These are phyloP conservation scores for Aspergillus sp. DNA, from an alignment of 2,329 filamentous ascomycete species.

Conservation along the genomic window DNA sequence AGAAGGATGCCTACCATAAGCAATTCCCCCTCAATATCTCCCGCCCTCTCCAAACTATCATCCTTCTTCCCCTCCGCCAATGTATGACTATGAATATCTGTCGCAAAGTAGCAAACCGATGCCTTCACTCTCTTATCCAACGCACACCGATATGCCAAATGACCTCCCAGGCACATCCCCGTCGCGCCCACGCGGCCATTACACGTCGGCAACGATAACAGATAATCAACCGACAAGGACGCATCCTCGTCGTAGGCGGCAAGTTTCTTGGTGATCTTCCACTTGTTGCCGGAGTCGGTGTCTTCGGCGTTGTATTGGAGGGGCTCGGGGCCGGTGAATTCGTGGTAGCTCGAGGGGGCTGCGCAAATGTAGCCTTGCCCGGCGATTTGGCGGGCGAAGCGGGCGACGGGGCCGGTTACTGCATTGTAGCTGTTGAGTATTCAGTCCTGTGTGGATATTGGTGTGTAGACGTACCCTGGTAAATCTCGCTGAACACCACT, in stretches of 20 bases:
- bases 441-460: neutral
- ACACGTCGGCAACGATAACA: slow-evolving; percentile 68
- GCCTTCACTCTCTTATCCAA: slow-evolving; percentile 71
- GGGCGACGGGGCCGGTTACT: slow-evolving; percentile 85
- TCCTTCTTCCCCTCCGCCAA: slow-evolving; percentile 64
- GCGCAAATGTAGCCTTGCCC: slow-evolving; percentile 91
- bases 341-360: slow-evolving; percentile 84
- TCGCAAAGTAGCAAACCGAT: slow-evolving; percentile 83
- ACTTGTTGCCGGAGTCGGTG: slow-evolving; percentile 79
- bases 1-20: slow-evolving; percentile 51
- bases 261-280: slow-evolving; percentile 78
- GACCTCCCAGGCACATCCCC: slow-evolving; percentile 90
- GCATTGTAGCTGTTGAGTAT: neutral
- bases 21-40: slow-evolving; percentile 68
- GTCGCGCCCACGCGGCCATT: slow-evolving; percentile 72
- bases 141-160: slow-evolving; percentile 67
- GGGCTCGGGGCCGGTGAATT: slow-evolving; percentile 79
- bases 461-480: slow-evolving; percentile 61
- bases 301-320: slow-evolving; percentile 81
- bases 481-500: slow-evolving; percentile 87
- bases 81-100: slow-evolving; percentile 75
- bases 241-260: slow-evolving; percentile 81
- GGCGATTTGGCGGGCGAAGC: slow-evolving; percentile 86
- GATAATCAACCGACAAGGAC: slow-evolving; percentile 58
- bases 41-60: slow-evolving; percentile 54